phyloP scores from a whole-genome alignment of 179 eudicot species.

The Beta lomatogona region DNA sequence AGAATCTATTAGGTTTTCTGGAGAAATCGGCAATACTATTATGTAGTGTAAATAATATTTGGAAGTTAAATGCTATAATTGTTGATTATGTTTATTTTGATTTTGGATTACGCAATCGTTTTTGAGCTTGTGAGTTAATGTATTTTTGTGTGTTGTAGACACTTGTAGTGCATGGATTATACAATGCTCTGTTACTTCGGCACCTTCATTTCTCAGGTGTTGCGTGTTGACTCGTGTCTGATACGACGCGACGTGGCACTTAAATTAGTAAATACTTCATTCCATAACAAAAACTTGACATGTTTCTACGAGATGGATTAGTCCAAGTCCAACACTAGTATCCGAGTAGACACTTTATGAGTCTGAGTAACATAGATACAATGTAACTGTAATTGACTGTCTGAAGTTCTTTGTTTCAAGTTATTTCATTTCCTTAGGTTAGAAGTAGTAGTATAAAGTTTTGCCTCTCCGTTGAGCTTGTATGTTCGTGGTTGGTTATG shows the following conservation, averaged over 20 bases:
- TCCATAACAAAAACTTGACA: too few relatives aligned
- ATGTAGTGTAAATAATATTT: not conserved
- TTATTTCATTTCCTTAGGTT: not conserved
- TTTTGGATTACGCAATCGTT: not conserved
- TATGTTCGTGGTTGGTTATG: not conserved
- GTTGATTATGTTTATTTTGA: not conserved
- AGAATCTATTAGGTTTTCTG: not conserved
- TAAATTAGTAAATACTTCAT: too few relatives aligned
- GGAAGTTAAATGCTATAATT: not conserved
- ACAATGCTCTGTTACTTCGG: too few relatives aligned
- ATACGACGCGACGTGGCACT: too few relatives aligned
- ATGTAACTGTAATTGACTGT: not conserved
- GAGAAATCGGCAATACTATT: not conserved
- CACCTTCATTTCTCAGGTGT: too few relatives aligned
- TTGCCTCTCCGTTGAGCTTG: not conserved
- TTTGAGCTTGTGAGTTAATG: not conserved
- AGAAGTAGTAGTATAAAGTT: not conserved
- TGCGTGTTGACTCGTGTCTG: too few relatives aligned
- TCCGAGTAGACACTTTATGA: too few relatives aligned
- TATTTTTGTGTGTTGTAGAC: too few relatives aligned
- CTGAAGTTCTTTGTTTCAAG: not conserved
- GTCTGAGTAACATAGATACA: not conserved
- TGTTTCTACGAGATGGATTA: too few relatives aligned
- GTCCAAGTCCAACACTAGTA: too few relatives aligned
- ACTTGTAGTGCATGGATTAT: too few relatives aligned